Percentiles rank a stretch among this genome's conserved stretches.
Conservation (phyloP, 257 asterid genomes). For the Apocynum venetum region DNA sequence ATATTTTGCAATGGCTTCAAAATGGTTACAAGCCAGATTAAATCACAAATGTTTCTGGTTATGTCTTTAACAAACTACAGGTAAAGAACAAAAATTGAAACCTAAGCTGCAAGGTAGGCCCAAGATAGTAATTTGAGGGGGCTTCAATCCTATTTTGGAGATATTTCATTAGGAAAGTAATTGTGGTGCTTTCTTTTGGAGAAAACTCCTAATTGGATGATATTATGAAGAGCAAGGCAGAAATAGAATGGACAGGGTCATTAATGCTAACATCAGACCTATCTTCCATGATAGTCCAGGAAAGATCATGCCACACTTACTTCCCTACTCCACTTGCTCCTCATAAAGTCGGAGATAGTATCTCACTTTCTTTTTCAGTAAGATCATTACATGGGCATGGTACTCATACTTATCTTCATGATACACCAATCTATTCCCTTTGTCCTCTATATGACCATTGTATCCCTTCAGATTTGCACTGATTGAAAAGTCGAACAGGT, state of each 20-base stretch:
- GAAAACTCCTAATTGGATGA: background rate
- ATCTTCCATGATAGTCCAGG: background rate
- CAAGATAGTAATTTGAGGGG: background rate
- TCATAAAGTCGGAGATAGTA: no score
- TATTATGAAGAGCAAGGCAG: background rate
- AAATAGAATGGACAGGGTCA: background rate
- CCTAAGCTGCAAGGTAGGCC: background rate
- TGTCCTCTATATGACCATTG: background rate
- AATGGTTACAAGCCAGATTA: background rate
- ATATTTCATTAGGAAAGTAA: background rate
- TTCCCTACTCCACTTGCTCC: background rate
- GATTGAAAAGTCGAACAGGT: background rate
- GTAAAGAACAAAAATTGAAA: background rate
- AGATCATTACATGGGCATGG: background rate
- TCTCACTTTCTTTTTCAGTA: background rate
- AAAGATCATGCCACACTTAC: background rate
- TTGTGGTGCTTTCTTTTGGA: background rate
- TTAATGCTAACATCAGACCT: background rate
- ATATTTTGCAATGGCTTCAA: background rate
- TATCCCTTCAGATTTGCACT: background rate
- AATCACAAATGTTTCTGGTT: background rate
- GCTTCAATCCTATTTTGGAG: background rate
- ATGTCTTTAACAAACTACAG: background rate
- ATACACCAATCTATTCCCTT: background rate
- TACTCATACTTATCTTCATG: background rate